Percentiles rank a stretch among this genome's conserved stretches.
phyloP scores from a whole-genome alignment of 257 asterid genomes.

The Nicotiana tabacum region DNA sequence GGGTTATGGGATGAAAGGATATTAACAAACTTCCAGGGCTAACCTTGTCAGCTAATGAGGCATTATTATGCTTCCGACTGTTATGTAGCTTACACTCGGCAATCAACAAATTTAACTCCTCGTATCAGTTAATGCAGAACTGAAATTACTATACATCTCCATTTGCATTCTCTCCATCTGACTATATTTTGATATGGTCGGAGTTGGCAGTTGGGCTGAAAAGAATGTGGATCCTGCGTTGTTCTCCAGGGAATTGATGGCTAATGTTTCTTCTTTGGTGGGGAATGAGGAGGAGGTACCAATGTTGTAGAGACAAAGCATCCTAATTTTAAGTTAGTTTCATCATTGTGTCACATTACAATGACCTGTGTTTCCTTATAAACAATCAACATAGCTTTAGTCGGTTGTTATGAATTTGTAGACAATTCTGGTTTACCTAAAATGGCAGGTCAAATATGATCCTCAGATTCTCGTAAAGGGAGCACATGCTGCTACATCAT shows the following conservation, averaged over 20 bases:
- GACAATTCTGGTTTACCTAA: background rate
- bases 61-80: background rate
- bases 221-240: slow-evolving; percentile 75
- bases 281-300: slow-evolving; percentile 82
- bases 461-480: slow-evolving; percentile 69
- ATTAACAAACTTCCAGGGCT: background rate
- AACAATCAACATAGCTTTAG: background rate
- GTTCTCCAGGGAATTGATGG: slow-evolving; percentile 68
- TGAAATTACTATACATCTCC: background rate
- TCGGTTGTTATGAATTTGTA: background rate
- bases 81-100: background rate
- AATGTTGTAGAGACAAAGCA: background rate
- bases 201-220: slow-evolving; percentile 73
- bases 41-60: background rate
- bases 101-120: background rate
- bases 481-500: slow-evolving; percentile 80
- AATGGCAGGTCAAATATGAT: slow-evolving; percentile 54
- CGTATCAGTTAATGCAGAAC: background rate
- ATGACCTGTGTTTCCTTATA: background rate
- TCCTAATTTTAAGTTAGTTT: background rate
- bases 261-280: slow-evolving; percentile 43
- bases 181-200: background rate
- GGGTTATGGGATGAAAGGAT: background rate
- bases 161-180: background rate
- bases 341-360: background rate